These are phyloP conservation scores for Cyberlindnera sargentensis DNA, from an alignment of 805 yeast genomes.

Conservation along the genomic window DNA sequence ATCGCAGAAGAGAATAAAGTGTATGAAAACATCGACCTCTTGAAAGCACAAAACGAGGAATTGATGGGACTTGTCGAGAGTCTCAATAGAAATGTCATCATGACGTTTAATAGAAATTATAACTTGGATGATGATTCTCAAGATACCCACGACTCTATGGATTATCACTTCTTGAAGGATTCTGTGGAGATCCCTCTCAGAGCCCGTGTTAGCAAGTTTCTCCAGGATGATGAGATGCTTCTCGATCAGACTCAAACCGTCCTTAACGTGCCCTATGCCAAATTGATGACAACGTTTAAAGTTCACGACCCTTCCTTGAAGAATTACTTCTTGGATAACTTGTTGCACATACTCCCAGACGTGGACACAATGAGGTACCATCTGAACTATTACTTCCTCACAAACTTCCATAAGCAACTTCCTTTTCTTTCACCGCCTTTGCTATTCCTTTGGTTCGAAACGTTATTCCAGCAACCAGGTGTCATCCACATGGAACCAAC, in stretches of 20 bases:
- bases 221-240: constrained; percentile 3
- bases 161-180: constrained; percentile 15
- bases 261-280: constrained; percentile 7
- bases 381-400: constrained; percentile 9
- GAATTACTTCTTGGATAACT: constrained; percentile 6
- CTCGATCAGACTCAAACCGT: constrained; percentile 6
- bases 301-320: constrained; percentile 9
- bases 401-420: constrained; percentile 12
- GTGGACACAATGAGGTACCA: constrained; percentile 9
- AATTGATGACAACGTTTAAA: constrained; percentile 7
- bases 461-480: constrained; percentile 5
- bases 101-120: constrained; percentile 12
- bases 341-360: constrained; percentile 6
- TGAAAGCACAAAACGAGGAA: constrained; percentile 15
- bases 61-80: constrained; percentile 11
- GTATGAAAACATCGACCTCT: constrained; percentile 16
- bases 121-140: not conserved
- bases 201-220: constrained; percentile 6
- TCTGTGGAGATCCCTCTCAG: constrained; percentile 13
- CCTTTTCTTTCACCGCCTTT: constrained; percentile 8
- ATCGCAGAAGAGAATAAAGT: constrained; percentile 16
- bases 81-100: constrained; percentile 9
- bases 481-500: constrained; percentile 9
- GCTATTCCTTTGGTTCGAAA: constrained; percentile 5
- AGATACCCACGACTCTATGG: not conserved